Base-by-base conservation (phyloP, 2,329 filamentous ascomycete species). In the Lecanicillium sp. region DNA sequence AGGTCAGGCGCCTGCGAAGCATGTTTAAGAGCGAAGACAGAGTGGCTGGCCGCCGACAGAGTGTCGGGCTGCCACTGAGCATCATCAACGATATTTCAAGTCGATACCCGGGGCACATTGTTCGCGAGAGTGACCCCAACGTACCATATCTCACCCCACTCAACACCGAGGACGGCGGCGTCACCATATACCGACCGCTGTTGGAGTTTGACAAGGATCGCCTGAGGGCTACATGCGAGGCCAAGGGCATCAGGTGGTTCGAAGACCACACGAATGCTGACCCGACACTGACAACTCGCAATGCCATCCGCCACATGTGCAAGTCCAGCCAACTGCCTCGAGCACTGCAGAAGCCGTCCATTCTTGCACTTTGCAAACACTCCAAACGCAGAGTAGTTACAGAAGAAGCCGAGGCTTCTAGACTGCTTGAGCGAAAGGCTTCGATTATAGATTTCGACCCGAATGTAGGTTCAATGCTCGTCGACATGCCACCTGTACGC, bases 211-310 rank as follows among this genome's bases (percentile, higher is more conserved):
- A 71, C 43, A 94, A 97, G 61, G 69, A 77, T 36, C 68, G 81
- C 27, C 68, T 96, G n/a, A 70, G 82, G 31, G 76, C 78, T 2
- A 88, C 86, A 1, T 96, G 90, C 53, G 59, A 80, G 44, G 66
- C 72, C n/a, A 72, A 80, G 46, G 61, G 68, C 0, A 63, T 94
- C 9, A 62, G 65, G 1, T 97, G 87, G 84, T 85, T 87, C 46
- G 86, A 92, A 55, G 92, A 98, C 56, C 64, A 69, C 30, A 96
- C 89, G 2, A 98, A 98, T 53, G 59, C 68, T 13, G 84, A 96
- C 51, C 72, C 69, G 8, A 87, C 81, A 0, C 62, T 94, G 42
- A 95, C 92, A 0, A 62, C 72, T 32, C 77, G 92, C 28, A 98
- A 98, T 52, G 80, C 90, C 0, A 68, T 96, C 28, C 77, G 90